These are phyloP conservation scores for Nemania sp. DNA, from an alignment of 2,329 filamentous ascomycete genomes.

Conservation along the genomic window DNA sequence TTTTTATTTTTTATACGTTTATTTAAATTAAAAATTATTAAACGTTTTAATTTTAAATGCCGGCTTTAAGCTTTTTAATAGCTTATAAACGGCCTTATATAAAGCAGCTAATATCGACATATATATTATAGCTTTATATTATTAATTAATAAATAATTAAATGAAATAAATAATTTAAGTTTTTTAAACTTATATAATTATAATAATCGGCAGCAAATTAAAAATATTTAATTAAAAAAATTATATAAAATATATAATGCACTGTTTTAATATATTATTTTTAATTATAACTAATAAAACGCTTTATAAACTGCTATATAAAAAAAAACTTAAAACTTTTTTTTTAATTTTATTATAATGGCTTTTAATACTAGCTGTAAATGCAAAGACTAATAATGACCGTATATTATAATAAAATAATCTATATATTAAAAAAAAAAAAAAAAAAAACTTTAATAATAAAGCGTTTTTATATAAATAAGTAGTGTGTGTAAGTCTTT, in stretches of 20 bases:
- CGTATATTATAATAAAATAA: too few species aligned
- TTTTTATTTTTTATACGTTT: not conserved
- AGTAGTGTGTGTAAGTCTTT: too few species aligned
- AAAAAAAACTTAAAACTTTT: not conserved
- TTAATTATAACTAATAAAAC: not conserved
- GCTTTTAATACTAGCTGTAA: too few species aligned
- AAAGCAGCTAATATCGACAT: not conserved
- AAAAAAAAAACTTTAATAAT: too few species aligned
- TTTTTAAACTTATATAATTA: not conserved
- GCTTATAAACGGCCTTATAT: not conserved
- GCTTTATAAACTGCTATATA: not conserved
- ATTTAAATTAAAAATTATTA: not conserved
- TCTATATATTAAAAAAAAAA: too few species aligned
- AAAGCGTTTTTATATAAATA: too few species aligned
- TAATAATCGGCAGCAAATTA: not conserved
- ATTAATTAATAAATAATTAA: not conserved
- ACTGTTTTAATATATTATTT: not conserved
- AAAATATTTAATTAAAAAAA: not conserved
- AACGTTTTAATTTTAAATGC: constrained; percentile 1
- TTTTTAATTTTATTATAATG: not conserved
- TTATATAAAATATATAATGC: not conserved
- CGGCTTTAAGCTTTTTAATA: not conserved
- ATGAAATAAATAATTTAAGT: not conserved
- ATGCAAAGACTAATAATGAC: too few species aligned
- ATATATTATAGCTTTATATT: not conserved